Base-by-base conservation (phyloP, 345 rosid species). In the Ailanthus altissimus region DNA sequence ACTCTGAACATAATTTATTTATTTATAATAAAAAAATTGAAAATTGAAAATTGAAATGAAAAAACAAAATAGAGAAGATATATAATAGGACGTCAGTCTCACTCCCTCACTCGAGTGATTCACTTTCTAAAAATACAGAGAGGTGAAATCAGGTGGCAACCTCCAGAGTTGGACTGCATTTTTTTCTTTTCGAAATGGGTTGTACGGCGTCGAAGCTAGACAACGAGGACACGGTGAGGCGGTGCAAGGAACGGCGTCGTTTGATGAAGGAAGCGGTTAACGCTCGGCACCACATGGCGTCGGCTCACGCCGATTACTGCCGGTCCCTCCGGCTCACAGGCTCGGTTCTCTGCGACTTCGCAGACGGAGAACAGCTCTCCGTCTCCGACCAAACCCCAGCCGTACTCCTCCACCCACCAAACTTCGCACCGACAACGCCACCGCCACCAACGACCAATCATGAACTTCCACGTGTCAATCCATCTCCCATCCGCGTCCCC, bases 161-260 rank as follows among this genome's bases (percentile, higher is more conserved):
- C 16, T 26, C 36, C 5, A 23, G 51, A 8, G 42, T 28, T 28
- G 64, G 53, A 6, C 28, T 53, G 9, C n/a, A 11, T 59, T 69
- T 32, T 59, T 73, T 45, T 53, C 46, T 59, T 73, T 45, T 53
- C 46, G 50, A 15, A 38, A 96, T 94, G 99, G 98, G 99, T 18
- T 96, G 99, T 75, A 70, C 98, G 46, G 95, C 95, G 8, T 96
- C 99, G 2, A 93, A 92, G 83, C 93, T 93, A 18, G 99, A 92
- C 80, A 93, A 94, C 81, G 99, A 96, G 76, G 99, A 96, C 67
- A 89, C 91, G 0, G 99, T 96, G 6, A 80, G 98, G 65, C 91
- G 94, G 25, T 96, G 99, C 85, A 96, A 96, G 77, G 98, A 96
- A 21, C 94, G 99, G 6, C 97, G 99, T 80, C 98, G 97, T 87